Evolutionary conservation across 371 early-diverging fungal genomes (phyloP), one percentile per base, ranked within the genome.

Genomic region (Neoconidiobolus thromboides): DNA sequence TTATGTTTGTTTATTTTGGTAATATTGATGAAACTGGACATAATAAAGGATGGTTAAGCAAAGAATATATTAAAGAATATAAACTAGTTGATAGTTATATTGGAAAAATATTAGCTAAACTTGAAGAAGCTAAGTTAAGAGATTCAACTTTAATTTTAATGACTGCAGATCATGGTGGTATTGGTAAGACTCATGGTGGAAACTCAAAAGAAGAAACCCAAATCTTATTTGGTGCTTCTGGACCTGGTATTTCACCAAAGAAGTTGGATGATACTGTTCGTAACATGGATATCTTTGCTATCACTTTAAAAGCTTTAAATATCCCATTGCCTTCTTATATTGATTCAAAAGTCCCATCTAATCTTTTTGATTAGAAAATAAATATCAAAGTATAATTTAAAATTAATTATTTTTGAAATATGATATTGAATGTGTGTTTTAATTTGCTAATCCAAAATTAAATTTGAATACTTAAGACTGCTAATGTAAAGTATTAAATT

Each of bases 101-200:
- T 1, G 48, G 14, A 6, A 43, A 42, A 37, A 55, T 63, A 14
- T 48, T 63, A 10, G 40, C 54, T 1, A 36, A 48, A 1, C 26
- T 63, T 9, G 57, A 63, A 5, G 51, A 60, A 12, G 39, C 2
- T 1, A 44, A 47, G 37, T 43, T 54, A 43, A 39, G 15, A 1
- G 56, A 60, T 15, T 43, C 58, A 9, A 43, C 60, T 47, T 39
- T 61, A 7, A 26, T 63, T 38, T 40, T 63, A 7, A 56, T 63
- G 49, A 63, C 64, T 42, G 60, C 64, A 50, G 64, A 63, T 43
- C 64, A 63, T 56, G 64, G 64, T 15, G 64, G 61, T 49, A 55
- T 49, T 46, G 52, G 51, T 4, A 43, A 1, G 14, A 9, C 7
- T 5, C 64, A 63, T 48, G 64, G 64, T 26, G 61, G 61, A 42